A percentile compares a stretch with the other conserved stretches of the same genome.
These are phyloP conservation scores for Pythium diclinum DNA, from an alignment of 352 stramenopile species.

Conservation along the genomic window DNA sequence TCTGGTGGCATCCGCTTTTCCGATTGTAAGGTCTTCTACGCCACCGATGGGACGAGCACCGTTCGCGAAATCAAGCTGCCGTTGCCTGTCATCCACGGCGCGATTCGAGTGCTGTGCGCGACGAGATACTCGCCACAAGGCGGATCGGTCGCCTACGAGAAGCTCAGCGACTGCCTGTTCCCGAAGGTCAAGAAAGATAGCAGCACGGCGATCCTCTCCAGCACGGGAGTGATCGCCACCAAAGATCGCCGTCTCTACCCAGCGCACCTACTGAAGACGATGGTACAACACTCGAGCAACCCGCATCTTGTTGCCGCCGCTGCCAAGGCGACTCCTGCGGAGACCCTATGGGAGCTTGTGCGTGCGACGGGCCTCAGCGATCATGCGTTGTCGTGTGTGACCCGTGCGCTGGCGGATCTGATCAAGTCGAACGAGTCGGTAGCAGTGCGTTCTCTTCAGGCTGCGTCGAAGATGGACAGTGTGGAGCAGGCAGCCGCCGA, in stretches of 20 bases:
- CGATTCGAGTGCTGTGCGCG: slow-evolving; percentile 57
- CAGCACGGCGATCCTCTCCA: slow-evolving; percentile 45
- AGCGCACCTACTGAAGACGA: slow-evolving; percentile 58
- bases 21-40: slow-evolving; percentile 81
- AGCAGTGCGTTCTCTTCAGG: slow-evolving; percentile 16
- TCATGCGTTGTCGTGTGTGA: slow-evolving; percentile 24
- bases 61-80: slow-evolving; percentile 80
- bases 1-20: slow-evolving; percentile 57
- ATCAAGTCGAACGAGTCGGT: slow-evolving; percentile 47
- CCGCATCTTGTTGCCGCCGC: slow-evolving; percentile 49
- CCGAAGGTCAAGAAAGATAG: slow-evolving; percentile 46
- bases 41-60: slow-evolving; percentile 51
- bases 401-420: slow-evolving; percentile 27
- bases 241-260: slow-evolving; percentile 74
- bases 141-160: slow-evolving; percentile 26
- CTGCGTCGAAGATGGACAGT: slow-evolving; percentile 8
- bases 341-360: slow-evolving; percentile 59
- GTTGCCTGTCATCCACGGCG: slow-evolving; percentile 61
- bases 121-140: not conserved
- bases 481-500: not conserved
- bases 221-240: slow-evolving; percentile 70
- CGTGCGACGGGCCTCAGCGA: slow-evolving; percentile 43
- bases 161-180: slow-evolving; percentile 62
- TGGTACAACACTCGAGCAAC: slow-evolving; percentile 41
- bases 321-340: slow-evolving; percentile 50